Evolutionary conservation across 106 monocot genomes (phyloP).

Genomic region (Phalaenopsis aphrodite): DNA sequence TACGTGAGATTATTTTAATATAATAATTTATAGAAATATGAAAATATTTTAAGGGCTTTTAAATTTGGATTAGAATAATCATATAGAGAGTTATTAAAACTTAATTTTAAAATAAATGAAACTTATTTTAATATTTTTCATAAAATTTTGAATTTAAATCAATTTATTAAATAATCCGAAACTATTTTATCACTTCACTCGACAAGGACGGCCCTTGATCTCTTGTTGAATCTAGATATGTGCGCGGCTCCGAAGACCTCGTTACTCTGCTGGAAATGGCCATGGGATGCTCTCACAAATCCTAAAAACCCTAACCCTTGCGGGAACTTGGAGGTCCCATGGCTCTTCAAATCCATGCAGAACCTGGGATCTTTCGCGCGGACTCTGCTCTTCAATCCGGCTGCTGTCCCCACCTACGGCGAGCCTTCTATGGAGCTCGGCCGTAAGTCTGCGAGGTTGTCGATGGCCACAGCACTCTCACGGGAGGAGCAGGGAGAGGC

Average conservation of each 20-base stretch:
- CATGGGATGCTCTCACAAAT: constrained; percentile 31
- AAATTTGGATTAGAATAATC: too few relatives aligned
- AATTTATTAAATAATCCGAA: too few relatives aligned
- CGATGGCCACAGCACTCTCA: constrained; percentile 1
- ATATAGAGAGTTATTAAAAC: too few relatives aligned
- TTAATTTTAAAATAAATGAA: too few relatives aligned
- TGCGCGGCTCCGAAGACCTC: constrained; percentile 12
- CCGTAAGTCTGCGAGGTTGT: neutral
- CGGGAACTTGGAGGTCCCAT: constrained; percentile 35
- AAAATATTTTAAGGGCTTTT: too few relatives aligned
- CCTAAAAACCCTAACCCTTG: constrained; percentile 30
- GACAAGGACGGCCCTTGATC: too few relatives aligned
- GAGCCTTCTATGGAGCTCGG: constrained; percentile 2
- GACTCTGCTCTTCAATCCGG: constrained; percentile 17
- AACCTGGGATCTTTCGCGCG: constrained; percentile 52
- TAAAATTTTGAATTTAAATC: too few relatives aligned
- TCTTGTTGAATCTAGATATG: neutral
- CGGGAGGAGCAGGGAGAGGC: constrained; percentile 66
- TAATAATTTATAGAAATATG: too few relatives aligned
- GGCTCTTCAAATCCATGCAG: constrained; percentile 66
- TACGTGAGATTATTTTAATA: too few relatives aligned
- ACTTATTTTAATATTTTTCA: too few relatives aligned
- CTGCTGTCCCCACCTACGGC: constrained; percentile 5
- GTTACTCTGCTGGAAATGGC: constrained; percentile 71
- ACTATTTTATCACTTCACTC: too few relatives aligned